A percentile compares a stretch with the other conserved stretches of the same genome.
Evolutionary conservation across 768 basidiomycete genomes (phyloP).

Genomic region (Podaxis sp.): DNA sequence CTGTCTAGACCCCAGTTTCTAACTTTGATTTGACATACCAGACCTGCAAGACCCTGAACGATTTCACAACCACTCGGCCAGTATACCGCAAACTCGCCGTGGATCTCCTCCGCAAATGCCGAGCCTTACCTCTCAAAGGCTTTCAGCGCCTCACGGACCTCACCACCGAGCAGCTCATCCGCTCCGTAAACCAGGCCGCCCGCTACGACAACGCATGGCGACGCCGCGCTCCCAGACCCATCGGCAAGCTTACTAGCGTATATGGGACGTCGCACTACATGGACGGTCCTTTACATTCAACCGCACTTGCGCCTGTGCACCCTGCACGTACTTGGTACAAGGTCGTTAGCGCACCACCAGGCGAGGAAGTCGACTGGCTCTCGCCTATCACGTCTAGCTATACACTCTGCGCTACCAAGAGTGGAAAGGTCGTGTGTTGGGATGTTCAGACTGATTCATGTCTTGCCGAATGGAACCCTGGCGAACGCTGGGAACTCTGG

Average conservation of each 20-base stretch:
- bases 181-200: conserved; percentile 61
- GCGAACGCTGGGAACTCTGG: conserved; percentile 68
- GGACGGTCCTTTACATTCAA: conserved; percentile 23
- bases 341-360: conserved; percentile 63
- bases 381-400: conserved; percentile 77
- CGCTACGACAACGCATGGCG: conserved; percentile 65
- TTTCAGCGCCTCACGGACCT: conserved; percentile 71
- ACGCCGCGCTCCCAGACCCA: conserved; percentile 54
- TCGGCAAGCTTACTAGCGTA: conserved; percentile 30
- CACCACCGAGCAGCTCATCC: conserved; percentile 58
- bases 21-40: conserved; percentile 23
- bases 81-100: conserved; percentile 68
- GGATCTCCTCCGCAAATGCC: conserved; percentile 61
- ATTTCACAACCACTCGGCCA: conserved; percentile 63
- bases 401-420: conserved; percentile 76
- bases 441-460: conserved; percentile 62
- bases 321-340: conserved; percentile 56
- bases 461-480: conserved; percentile 70
- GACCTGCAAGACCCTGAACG: conserved; percentile 63
- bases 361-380: conserved; percentile 73
- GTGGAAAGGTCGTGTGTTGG: conserved; percentile 77
- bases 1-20: conserved; percentile 7
- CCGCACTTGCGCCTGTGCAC: conserved; percentile 3
- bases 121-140: conserved; percentile 66
- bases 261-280: conserved; percentile 36